Evolutionary conservation across 441 rosid genomes (phyloP).

Genomic region (Syzygium syzygioides): DNA sequence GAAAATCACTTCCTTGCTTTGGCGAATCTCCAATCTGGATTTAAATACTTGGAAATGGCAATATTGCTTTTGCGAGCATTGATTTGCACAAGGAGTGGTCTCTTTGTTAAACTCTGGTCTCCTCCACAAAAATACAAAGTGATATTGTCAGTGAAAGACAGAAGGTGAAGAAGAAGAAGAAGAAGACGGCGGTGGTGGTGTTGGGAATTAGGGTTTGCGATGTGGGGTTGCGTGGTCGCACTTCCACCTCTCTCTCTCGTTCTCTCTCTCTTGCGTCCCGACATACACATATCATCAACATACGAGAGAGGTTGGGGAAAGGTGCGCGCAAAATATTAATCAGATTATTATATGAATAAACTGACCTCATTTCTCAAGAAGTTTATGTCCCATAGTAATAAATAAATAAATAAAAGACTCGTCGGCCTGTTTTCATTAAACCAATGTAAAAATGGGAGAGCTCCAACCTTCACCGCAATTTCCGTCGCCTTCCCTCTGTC

Average conservation of each 20-base stretch:
- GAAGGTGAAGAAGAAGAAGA: slow-evolving; percentile 1
- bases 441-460: neutral
- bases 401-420: neutral
- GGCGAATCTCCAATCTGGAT: no score
- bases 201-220: slow-evolving; percentile 46
- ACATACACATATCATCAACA: slow-evolving; percentile 1
- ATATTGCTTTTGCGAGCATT: no score
- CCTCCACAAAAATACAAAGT: neutral
- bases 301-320: neutral
- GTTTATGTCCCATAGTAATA: neutral
- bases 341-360: neutral
- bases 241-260: slow-evolving; percentile 9
- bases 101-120: neutral
- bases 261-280: slow-evolving; percentile 11
- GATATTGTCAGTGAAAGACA: neutral
- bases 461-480: neutral
- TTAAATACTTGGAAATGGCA: no score
- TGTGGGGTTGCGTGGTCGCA: slow-evolving; percentile 50
- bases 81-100: neutral
- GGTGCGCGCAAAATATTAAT: neutral
- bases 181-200: slow-evolving; percentile 1
- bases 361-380: neutral
- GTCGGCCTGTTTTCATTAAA: neutral
- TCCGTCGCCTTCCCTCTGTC: neutral
- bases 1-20: no score